Evolutionary conservation across 2,329 filamentous ascomycete species (phyloP).

Genomic region (Pyricularia sp.): DNA sequence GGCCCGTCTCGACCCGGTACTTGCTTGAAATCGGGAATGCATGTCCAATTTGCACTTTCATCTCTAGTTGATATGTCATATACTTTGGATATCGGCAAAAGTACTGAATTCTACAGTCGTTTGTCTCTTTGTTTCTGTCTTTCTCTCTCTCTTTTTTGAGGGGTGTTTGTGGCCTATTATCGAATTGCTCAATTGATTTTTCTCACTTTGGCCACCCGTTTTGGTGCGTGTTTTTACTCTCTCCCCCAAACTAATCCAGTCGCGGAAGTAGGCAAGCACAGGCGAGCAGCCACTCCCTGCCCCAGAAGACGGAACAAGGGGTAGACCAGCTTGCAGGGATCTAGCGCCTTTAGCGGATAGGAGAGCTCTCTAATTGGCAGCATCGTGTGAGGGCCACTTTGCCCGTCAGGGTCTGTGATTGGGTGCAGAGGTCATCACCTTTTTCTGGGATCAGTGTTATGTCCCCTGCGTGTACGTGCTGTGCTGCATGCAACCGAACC

Average conservation of each 20-base stretch:
- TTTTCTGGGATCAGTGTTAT: background rate
- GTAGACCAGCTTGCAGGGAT: background rate
- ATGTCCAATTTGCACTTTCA: background rate
- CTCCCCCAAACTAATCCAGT: background rate
- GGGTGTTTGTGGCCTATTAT: background rate
- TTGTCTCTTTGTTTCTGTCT: too few species aligned
- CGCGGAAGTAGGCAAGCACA: background rate
- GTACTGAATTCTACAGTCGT: background rate
- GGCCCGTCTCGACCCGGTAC: background rate
- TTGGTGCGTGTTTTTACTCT: background rate
- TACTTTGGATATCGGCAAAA: background rate
- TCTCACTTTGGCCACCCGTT: background rate
- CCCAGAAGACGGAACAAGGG: background rate
- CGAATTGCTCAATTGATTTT: background rate
- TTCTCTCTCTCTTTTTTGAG: too few species aligned
- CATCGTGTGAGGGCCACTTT: background rate
- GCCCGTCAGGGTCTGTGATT: background rate
- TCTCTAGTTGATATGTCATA: background rate
- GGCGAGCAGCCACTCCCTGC: background rate
- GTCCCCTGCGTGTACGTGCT: background rate
- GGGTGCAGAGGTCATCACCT: background rate
- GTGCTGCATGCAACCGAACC: background rate
- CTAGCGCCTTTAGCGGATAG: background rate
- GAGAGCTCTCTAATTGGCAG: background rate
- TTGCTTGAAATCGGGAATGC: background rate